Evolutionary conservation across 1,139 yeast species (phyloP), one percentile per base, ranked within the genome.

Genomic region (Geotrichum reessii): DNA sequence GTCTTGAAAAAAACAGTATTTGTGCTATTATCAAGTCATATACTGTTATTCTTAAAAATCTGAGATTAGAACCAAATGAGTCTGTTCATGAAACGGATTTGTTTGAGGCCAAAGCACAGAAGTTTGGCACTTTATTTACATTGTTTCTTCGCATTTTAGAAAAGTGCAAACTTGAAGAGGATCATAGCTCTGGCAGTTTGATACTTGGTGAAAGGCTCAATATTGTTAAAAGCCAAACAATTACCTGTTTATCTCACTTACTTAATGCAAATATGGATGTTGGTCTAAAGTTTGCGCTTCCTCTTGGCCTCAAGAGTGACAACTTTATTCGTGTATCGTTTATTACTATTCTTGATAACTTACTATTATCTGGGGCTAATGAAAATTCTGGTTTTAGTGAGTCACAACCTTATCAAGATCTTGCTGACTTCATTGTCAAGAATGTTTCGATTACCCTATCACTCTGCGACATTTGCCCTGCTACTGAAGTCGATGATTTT

Each of bases 231-330:
- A 88, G 85, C 28, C 83, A 86, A 69, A 83, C 86, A n/a, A 81
- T 88, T 58, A 76, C 77, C 47, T 82, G 89, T 46, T 76, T 89
- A 53, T 84, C 92, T 1, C 86, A 87, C 64, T 71, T 90, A 50
- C 76, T 90, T 54, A 84, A 81, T 65, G 80, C 87, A 8, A 91
- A 90, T 67, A 83, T 86, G 2, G 91, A 86, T 62, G 84, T 87
- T 53, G 96, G 96, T 12, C 77, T 89, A 69, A 84, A 83, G 58
- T 83, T 83, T 70, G 91, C 92, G 0, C 73, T 90, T 19, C 90
- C 95, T 0, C 77, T 89, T 67, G 95, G 95, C 0, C 87, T 84
- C 65, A 90, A 89, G 65, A 81, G 80, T 44, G 87, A 87, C 67
- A 72, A 75, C 24, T 80, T 83, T 58, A 82, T 88, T 37, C 75